These are phyloP conservation scores for Tephrocybe sp. DNA, from an alignment of 768 basidiomycete species.

Conservation along the genomic window DNA sequence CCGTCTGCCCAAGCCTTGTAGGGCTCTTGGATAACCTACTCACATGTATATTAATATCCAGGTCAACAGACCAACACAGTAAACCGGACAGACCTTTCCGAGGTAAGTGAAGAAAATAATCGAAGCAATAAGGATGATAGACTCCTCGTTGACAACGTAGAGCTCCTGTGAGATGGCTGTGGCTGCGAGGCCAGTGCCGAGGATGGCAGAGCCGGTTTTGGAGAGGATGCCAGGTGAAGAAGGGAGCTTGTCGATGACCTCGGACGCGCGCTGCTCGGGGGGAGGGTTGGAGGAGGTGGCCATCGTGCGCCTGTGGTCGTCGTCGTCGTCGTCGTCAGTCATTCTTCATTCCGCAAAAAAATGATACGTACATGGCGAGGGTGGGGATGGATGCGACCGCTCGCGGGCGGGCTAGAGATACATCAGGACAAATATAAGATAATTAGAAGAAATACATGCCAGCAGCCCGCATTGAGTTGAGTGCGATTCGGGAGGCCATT, in stretches of 20 bases:
- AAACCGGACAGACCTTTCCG: slow-evolving; percentile 56
- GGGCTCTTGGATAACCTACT: slow-evolving; percentile 74
- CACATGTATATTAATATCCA: neutral
- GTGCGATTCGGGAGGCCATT: slow-evolving; percentile 74
- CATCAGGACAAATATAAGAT: neutral
- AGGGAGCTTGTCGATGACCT: slow-evolving; percentile 85
- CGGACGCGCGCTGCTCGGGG: slow-evolving; percentile 82
- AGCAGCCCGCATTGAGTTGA: slow-evolving; percentile 59
- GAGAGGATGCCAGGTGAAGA: slow-evolving; percentile 86
- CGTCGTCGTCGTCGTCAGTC: neutral
- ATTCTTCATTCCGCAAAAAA: slow-evolving; percentile 2
- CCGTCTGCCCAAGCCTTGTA: slow-evolving; percentile 91
- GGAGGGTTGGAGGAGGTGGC: slow-evolving; percentile 59
- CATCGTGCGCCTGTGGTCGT: slow-evolving; percentile 56
- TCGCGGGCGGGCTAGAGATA: slow-evolving; percentile 48
- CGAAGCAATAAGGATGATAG: slow-evolving; percentile 82
- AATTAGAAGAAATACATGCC: slow-evolving; percentile 32
- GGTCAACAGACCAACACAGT: slow-evolving; percentile 7
- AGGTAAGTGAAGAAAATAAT: slow-evolving; percentile 80
- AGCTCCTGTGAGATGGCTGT: slow-evolving; percentile 96
- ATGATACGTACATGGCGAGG: slow-evolving; percentile 43
- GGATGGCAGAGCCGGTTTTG: slow-evolving; percentile 91
- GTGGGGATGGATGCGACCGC: slow-evolving; percentile 45
- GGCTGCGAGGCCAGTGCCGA: slow-evolving; percentile 85
- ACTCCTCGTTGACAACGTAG: slow-evolving; percentile 97